Conservation (phyloP, 257 asterid genomes). For the Scutellaria baicalensis region DNA sequence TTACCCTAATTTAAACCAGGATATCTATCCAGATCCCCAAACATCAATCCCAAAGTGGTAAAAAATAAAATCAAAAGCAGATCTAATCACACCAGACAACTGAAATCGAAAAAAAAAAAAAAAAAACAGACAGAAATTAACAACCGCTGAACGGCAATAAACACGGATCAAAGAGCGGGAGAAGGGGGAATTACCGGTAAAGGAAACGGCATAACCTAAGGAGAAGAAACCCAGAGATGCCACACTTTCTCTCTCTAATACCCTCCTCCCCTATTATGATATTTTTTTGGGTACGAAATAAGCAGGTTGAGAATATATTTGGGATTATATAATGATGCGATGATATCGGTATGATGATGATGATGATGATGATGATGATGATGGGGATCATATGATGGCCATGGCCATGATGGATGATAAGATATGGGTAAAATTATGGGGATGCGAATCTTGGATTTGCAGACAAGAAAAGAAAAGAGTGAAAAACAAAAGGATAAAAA, state of each 20-base stretch:
- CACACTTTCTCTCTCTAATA: constrained; percentile 32
- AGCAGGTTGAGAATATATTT: not conserved
- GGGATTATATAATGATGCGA: constrained; percentile 7
- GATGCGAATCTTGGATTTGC: constrained; percentile 29
- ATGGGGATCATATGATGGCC: too few species aligned
- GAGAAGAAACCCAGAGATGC: constrained; percentile 46
- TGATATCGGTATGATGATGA: constrained; percentile 16
- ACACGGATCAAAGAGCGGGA: not conserved
- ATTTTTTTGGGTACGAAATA: not conserved
- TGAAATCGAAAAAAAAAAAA: not conserved
- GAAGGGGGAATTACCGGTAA: constrained; percentile 25
- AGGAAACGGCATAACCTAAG: constrained; percentile 44
- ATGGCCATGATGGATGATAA: constrained; percentile 11
- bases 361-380: too few species aligned
- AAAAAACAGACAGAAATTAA: not conserved
- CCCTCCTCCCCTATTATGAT: constrained; percentile 21
- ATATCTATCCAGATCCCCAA: constrained; percentile 12
- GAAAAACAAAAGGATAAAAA: not conserved
- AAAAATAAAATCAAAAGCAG: constrained; percentile 7
- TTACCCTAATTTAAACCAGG: constrained; percentile 5
- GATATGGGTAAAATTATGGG: not conserved
- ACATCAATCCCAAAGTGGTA: constrained; percentile 2
- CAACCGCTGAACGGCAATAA: not conserved
- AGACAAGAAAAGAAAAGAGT: constrained; percentile 9
- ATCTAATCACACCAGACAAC: constrained; percentile 18